Evolutionary conservation across 108 stramenopile species (phyloP), one percentile per base, ranked within the genome.

Genomic region (Skeletonema grethae): DNA sequence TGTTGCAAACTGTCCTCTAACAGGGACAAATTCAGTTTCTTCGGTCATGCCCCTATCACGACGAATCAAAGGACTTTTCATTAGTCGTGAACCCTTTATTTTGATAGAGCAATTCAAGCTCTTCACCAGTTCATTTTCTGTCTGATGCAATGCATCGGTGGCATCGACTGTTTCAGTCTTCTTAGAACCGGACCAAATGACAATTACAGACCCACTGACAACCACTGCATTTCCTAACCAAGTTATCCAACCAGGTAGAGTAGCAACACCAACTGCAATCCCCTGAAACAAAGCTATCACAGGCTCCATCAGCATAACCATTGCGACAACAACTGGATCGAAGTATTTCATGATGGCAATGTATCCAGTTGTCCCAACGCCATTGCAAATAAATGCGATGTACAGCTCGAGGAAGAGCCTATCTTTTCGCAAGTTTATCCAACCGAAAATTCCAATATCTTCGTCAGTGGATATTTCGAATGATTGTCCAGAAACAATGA

Each of bases 301-400:
- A 0, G 84, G 84, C 22, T 85, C 80, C 67, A 82, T 38, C 12
- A 85, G 63, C 80, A 82, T 85, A 0, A 82, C 80, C 46, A 73
- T 85, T 24, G 84, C 46, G 20, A 91, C 84, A 20, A 87, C 79
- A 16, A 91, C 60, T 10, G 75, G 66, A 46, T 88, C 87, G 53
- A 91, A 91, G 57, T 85, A 85, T 25, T 85, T 76, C 86, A 91
- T 84, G 22, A 86, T 76, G 7, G 85, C 79, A 46, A 88, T 81
- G 48, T 76, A 91, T 1, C 87, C 87, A 73, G 84, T 84, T 3
- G 86, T 88, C 2, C 90, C 87, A 11, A 87, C 28, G 2, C 77
- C 18, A 74, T 88, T 88, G 71, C 79, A 77, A 12, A 88, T 65
- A 16, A 88, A 24, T 8, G 78, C 88, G 55, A 87, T 71, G 31